These are phyloP conservation scores for Chaetothyriales sp. DNA, from an alignment of 2,329 filamentous ascomycete species.

Conservation along the genomic window DNA sequence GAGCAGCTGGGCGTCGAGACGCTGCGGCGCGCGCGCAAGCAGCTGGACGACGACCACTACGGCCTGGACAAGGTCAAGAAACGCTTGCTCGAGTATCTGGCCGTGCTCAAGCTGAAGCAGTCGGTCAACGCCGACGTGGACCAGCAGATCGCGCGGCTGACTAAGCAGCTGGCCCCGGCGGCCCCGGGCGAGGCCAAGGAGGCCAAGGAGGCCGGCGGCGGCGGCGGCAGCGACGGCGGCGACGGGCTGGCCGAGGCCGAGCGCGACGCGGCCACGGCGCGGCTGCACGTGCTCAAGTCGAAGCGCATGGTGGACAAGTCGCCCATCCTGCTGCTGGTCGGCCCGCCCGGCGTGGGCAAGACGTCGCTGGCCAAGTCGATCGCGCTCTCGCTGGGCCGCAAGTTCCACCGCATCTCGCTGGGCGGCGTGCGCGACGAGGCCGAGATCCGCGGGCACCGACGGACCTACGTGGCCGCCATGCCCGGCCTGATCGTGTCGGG, in stretches of 20 bases:
- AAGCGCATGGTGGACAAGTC: conserved; percentile 89
- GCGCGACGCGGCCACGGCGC: conserved; percentile 40
- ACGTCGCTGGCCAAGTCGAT: conserved; percentile 90
- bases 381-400: conserved; percentile 77
- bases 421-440: conserved; percentile 93
- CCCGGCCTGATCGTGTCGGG: conserved; percentile 88
- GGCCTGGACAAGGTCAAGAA: conserved; percentile 96
- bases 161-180: conserved; percentile 31
- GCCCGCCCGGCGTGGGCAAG: conserved; percentile 89
- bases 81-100: conserved; percentile 83
- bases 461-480: conserved; percentile 98
- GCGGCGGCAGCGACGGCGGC: conserved; percentile 27
- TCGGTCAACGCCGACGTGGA: conserved; percentile 74
- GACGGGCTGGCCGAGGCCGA: conserved; percentile 45
- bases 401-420: conserved; percentile 93
- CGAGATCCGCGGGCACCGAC: conserved; percentile 84
- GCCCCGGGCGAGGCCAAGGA: conserved; percentile 28
- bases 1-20: conserved; percentile 76
- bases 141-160: conserved; percentile 50
- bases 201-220: too few species aligned
- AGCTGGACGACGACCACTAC: conserved; percentile 92
- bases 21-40: conserved; percentile 63
- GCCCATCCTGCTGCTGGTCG: conserved; percentile 83
- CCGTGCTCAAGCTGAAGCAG: conserved; percentile 91
- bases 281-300: conserved; percentile 61